A percentile compares a stretch with the other conserved stretches of the same genome.
These are phyloP conservation scores for Globisporangium parvum DNA, from an alignment of 352 stramenopile species.

Conservation along the genomic window DNA sequence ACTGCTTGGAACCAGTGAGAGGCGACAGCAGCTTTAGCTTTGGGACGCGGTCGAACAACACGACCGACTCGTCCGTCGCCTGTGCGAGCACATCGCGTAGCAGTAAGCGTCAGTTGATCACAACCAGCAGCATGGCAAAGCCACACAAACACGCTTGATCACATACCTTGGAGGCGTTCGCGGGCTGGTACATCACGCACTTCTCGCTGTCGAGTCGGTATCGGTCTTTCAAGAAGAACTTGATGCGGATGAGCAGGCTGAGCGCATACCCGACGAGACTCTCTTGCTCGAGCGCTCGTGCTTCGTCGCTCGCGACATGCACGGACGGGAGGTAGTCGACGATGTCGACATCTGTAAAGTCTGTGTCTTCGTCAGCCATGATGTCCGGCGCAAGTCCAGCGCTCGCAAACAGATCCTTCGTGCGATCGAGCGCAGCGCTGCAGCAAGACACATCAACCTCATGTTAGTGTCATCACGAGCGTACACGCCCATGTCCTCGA, in stretches of 20 bases:
- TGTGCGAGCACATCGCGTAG: constrained; percentile 2
- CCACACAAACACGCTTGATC: constrained; percentile 5
- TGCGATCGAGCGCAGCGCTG: constrained; percentile 48
- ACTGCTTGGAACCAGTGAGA: constrained; percentile 19
- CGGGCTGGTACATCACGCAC: constrained; percentile 77
- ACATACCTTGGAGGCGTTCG: constrained; percentile 34
- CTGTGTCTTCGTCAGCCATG: constrained; percentile 40
- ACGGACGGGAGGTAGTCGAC: constrained; percentile 19
- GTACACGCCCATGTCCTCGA: neutral
- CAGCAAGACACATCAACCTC: neutral
- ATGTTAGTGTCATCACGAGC: neutral
- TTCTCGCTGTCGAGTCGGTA: constrained; percentile 73
- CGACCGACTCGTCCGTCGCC: constrained; percentile 22
- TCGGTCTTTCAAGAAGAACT: constrained; percentile 65
- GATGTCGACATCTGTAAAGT: constrained; percentile 39
- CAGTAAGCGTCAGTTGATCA: neutral
- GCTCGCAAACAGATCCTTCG: constrained; percentile 43
- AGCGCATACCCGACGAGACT: constrained; percentile 49
- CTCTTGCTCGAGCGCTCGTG: constrained; percentile 14
- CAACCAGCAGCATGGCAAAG: neutral
- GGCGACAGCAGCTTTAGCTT: constrained; percentile 17
- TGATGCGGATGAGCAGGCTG: constrained; percentile 61
- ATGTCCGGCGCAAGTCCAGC: constrained; percentile 28
- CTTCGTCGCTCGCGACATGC: constrained; percentile 7
- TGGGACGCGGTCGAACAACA: constrained; percentile 14